Percentiles rank a stretch among this genome's conserved stretches.
Conservation (phyloP, 805 yeast species). For the Schizosaccharomyces pombe region DNA sequence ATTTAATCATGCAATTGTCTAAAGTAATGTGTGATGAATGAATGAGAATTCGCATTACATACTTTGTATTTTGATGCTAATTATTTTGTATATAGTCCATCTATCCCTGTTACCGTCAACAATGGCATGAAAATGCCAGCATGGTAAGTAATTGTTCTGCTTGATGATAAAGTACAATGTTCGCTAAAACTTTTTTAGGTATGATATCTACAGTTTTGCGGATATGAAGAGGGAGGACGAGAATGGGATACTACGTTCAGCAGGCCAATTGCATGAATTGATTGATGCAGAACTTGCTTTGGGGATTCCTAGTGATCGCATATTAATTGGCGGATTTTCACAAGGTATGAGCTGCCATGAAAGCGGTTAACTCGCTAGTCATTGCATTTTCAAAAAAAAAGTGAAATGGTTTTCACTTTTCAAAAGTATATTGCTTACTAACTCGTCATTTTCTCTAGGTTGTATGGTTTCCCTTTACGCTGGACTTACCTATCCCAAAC, state of each 20-base stretch:
- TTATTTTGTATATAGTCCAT: too few relatives aligned
- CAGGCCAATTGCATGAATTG: conserved; percentile 13
- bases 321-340: conserved; percentile 83
- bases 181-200: not conserved
- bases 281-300: conserved; percentile 14
- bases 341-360: conserved; percentile 38
- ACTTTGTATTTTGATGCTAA: too few relatives aligned
- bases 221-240: conserved; percentile 14
- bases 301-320: conserved; percentile 23
- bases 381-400: too few relatives aligned
- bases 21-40: too few relatives aligned
- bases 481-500: conserved; percentile 28
- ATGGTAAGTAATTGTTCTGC: conserved; percentile 36
- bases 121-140: conserved; percentile 48
- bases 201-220: not conserved
- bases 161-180: not conserved
- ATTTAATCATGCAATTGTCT: too few relatives aligned
- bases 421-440: not conserved
- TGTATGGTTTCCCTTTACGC: conserved; percentile 11
- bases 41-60: too few relatives aligned
- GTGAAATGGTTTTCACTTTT: not conserved
- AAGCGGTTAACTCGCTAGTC: not conserved
- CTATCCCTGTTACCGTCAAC: conserved; percentile 16
- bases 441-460: not conserved
- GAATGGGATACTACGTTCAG: conserved; percentile 18